Base-by-base conservation (phyloP, 805 yeast species). In the Kurtzmaniella fragi region DNA sequence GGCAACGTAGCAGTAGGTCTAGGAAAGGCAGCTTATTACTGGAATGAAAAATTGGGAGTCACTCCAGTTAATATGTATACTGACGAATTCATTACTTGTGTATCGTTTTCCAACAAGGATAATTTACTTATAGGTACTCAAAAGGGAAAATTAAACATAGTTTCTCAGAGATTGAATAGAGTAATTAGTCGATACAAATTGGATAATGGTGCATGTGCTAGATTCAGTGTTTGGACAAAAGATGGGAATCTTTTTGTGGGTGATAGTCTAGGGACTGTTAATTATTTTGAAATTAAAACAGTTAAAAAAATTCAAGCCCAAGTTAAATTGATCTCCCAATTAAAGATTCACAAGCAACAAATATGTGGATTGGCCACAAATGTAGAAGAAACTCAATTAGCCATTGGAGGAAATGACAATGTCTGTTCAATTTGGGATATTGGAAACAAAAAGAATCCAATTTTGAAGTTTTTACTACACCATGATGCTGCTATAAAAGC, bases 401-500 rank as follows among this genome's bases (percentile, higher is more conserved):
- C 95, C 0, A 73, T 85, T 7, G 96, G 96, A 0, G 85, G 88
- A 2, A 89, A 89, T 55, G 95, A 89, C 53, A 87, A 89, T 51
- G 65, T 77, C 13, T 85, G 91, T 42, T 71, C 85, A 0, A 64
- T 90, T 2, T 89, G 95, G 95, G 78, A 84, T 47, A 71, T 84
- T 15, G 38, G 62, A 2, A 54, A 68, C 38, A 42, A 61, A 4
- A 32, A 44, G 3, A 39, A 53, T 0, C 84, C 91, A 8, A 50
- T 39, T 16, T 49, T 75, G 35, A 59, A 63, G 43, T 77, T 70
- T 52, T 54, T 59, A 8, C 63, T 89, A 37, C 76, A 71, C 1
- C 97, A 90, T 52, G 63, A 67, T 2, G 95, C 96, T 1, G 97
- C 97, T 0, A 90, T 90, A 0, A 89, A 89, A 50, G 97, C 96